Evolutionary conservation across 345 rosid species (phyloP).

Genomic region (Eucalyptus pauciflora): DNA sequence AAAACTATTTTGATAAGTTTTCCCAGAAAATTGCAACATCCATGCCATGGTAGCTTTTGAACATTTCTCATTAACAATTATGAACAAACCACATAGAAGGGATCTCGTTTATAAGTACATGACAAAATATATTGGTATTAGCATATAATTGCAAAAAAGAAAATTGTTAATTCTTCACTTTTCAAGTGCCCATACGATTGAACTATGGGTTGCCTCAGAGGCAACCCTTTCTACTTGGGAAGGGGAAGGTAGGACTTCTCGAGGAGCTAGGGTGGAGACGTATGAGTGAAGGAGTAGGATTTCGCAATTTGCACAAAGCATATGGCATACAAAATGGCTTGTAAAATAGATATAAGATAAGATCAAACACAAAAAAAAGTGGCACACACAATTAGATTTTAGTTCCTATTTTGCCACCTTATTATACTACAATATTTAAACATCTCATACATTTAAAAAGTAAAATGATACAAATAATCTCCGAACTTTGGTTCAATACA

Average conservation of each 20-base stretch:
- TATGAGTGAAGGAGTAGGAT: neutral
- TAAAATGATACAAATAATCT: too few species aligned
- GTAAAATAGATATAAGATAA: neutral
- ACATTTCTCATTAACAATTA: too few species aligned
- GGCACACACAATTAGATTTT: neutral
- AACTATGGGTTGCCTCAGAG: neutral
- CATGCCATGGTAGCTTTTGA: too few species aligned
- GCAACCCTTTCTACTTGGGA: neutral
- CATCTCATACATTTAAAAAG: neutral
- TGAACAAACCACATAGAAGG: too few species aligned
- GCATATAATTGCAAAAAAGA: too few species aligned
- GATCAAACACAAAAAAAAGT: neutral
- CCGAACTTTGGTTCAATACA: neutral
- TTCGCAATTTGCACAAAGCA: fast-evolving
- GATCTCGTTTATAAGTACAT: too few species aligned
- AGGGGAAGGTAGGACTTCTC: neutral
- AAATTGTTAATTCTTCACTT: too few species aligned
- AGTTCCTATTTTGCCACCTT: neutral
- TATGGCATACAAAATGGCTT: neutral
- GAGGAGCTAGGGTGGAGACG: neutral
- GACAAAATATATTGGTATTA: too few species aligned
- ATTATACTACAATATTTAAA: neutral
- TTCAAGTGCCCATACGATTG: too few species aligned
- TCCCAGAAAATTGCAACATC: too few species aligned
- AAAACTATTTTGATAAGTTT: too few species aligned